Evolutionary conservation across 257 asterid species (phyloP), one percentile per base, ranked within the genome.

Genomic region (Solanum clarkiae): DNA sequence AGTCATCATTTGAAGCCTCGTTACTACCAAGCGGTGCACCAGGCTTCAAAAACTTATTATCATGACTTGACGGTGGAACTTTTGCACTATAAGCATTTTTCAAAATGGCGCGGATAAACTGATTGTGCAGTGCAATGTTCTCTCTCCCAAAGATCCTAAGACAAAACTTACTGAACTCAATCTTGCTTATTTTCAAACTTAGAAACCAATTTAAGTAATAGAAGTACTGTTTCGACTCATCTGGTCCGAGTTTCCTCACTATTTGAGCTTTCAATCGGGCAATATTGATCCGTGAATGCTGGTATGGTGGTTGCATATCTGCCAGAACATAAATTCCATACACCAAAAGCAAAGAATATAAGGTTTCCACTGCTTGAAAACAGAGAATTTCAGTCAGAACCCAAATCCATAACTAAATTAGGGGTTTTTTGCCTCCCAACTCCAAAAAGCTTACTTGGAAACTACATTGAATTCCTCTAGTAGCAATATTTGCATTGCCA

Each of bases 121-220:
- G 93, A 89, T 94, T 94, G 88, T 93, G 97, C 80, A 94, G 92
- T 4, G 88, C 89, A 56, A 94, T 89, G 62, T 92, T 92, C 54
- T 94, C 96, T 81, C 92, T 89, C 20, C 97, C 96, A 20, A 94
- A 47, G 24, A 91, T 87, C 80, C 91, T 81, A 81, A 91, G 86
- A 89, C 98, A 94, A 15, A 92, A 91, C 87, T 93, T 93, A 83
- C 88, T 86, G 84, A 94, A 94, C 83, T 94, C 97, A 57, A 83
- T 86, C 88, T 94, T 94, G 77, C 84, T 90, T 84, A 94, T 81
- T 86, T 94, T 93, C 80, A 90, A 87, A 84, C 92, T 87, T 91
- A 94, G 89, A 88, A 94, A 91, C 82, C 88, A 89, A 84, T 87
- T 90, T 88, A 94, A 85, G 92, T 86, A 90, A 84, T 88, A 80